Evolutionary conservation across 192 early-diverging fungal species (phyloP).

Genomic region (Coemansia sp.): DNA sequence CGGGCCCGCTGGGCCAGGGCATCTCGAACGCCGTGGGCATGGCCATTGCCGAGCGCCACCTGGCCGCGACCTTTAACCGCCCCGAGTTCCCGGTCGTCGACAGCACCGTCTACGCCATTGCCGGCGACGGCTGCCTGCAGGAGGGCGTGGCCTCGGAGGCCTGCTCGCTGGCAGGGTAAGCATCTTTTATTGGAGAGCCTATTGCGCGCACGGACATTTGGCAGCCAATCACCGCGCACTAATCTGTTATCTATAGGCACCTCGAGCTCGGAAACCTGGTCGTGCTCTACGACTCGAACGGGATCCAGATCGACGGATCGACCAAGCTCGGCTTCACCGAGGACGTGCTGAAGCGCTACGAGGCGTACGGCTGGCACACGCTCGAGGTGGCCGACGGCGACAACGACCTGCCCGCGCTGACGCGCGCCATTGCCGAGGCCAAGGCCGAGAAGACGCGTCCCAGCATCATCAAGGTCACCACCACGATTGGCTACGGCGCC

Average conservation of each 20-base stretch:
- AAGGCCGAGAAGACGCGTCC: slow-evolving; percentile 78
- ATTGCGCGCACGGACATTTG: neutral
- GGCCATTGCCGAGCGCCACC: slow-evolving; percentile 82
- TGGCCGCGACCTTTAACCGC: slow-evolving; percentile 88
- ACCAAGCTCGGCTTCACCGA: slow-evolving; percentile 86
- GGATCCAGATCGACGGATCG: slow-evolving; percentile 91
- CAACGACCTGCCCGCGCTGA: slow-evolving; percentile 65
- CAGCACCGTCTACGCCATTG: slow-evolving; percentile 79
- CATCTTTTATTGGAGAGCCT: too few species aligned
- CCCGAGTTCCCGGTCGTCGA: slow-evolving; percentile 81
- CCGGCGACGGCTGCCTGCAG: slow-evolving; percentile 97
- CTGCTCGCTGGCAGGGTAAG: slow-evolving; percentile 78
- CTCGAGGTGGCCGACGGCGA: slow-evolving; percentile 75
- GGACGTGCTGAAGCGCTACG: slow-evolving; percentile 81
- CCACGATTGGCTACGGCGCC: slow-evolving; percentile 93
- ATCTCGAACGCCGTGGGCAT: slow-evolving; percentile 90
- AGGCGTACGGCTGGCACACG: slow-evolving; percentile 93
- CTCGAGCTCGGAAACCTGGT: slow-evolving; percentile 91
- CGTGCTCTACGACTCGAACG: slow-evolving; percentile 93
- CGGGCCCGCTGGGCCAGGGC: slow-evolving; percentile 94
- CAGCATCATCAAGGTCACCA: slow-evolving; percentile 82
- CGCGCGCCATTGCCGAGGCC: slow-evolving; percentile 73
- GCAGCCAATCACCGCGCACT: slow-evolving; percentile 1
- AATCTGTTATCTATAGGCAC: slow-evolving; percentile 49
- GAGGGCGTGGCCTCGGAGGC: slow-evolving; percentile 95